These are phyloP conservation scores for Thalassia testudinum DNA, from an alignment of 116 monocot species.

Conservation along the genomic window DNA sequence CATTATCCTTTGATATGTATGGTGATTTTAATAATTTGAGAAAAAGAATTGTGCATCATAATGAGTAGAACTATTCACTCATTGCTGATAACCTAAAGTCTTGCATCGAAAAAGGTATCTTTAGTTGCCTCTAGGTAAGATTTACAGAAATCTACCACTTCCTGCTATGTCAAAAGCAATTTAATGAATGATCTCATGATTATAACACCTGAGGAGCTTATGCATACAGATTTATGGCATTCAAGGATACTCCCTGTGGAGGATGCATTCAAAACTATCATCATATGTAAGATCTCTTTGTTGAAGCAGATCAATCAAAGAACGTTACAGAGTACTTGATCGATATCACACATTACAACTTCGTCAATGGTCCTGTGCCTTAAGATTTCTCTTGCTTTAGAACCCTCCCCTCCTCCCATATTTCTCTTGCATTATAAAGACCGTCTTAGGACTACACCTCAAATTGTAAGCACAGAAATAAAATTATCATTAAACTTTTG, in stretches of 20 bases:
- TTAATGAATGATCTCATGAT: too few species aligned
- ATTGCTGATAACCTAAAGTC: constrained; percentile 49
- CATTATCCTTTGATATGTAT: too few species aligned
- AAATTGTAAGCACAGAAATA: background rate
- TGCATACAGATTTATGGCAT: background rate
- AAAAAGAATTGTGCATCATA: too few species aligned
- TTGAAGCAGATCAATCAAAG: too few species aligned
- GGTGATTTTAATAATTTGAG: too few species aligned
- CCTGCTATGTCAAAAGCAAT: constrained; percentile 22
- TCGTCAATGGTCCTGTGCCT: constrained; percentile 38
- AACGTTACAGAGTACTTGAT: too few species aligned
- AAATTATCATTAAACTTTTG: background rate
- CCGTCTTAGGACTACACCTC: constrained; percentile 19
- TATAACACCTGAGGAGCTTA: too few species aligned
- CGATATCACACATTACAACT: constrained; percentile 80
- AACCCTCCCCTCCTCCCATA: constrained; percentile 74
- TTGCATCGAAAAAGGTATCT: constrained; percentile 38
- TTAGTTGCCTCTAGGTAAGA: constrained; percentile 32
- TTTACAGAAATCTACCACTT: constrained; percentile 72
- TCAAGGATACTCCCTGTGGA: background rate
- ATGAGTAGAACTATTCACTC: too few species aligned
- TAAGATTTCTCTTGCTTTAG: constrained; percentile 64
- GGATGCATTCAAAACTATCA: background rate
- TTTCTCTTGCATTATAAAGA: too few species aligned
- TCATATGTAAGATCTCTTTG: background rate